Evolutionary conservation across 768 basidiomycete species (phyloP).

Genomic region (Trametes villosa): DNA sequence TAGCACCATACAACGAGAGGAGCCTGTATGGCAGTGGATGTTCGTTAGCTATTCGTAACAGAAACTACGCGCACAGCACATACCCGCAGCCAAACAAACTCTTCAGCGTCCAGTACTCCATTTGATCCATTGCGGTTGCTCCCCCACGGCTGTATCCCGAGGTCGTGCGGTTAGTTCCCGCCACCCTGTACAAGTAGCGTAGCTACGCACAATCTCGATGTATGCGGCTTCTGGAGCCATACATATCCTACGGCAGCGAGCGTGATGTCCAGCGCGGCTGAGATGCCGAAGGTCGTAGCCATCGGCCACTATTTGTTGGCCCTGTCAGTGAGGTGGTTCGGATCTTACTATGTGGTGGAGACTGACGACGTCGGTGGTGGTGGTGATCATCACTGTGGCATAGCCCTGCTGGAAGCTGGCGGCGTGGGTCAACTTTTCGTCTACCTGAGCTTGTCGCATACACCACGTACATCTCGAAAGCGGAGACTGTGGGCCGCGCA

Average conservation of each 20-base stretch:
- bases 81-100: constrained; percentile 15
- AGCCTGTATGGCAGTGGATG: neutral
- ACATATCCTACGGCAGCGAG: constrained; percentile 2
- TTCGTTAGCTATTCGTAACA: neutral
- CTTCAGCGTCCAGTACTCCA: constrained; percentile 17
- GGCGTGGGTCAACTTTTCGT: neutral
- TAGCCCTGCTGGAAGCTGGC: neutral
- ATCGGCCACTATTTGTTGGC: constrained; percentile 17
- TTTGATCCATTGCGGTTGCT: neutral
- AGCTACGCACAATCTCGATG: neutral
- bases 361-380: neutral
- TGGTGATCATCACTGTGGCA: neutral
- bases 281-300: neutral
- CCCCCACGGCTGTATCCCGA: neutral
- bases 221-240: constrained; percentile 12
- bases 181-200: no score
- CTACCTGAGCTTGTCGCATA: neutral
- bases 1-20: constrained; percentile 6
- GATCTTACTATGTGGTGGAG: no score
- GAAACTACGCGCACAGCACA: neutral
- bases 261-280: neutral
- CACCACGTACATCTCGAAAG: constrained; percentile 2
- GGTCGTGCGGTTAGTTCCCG: neutral
- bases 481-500: neutral
- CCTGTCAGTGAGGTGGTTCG: no score